Conservation (phyloP, 2,329 filamentous ascomycete species). For the Stagonosporopsis rhizophila region DNA sequence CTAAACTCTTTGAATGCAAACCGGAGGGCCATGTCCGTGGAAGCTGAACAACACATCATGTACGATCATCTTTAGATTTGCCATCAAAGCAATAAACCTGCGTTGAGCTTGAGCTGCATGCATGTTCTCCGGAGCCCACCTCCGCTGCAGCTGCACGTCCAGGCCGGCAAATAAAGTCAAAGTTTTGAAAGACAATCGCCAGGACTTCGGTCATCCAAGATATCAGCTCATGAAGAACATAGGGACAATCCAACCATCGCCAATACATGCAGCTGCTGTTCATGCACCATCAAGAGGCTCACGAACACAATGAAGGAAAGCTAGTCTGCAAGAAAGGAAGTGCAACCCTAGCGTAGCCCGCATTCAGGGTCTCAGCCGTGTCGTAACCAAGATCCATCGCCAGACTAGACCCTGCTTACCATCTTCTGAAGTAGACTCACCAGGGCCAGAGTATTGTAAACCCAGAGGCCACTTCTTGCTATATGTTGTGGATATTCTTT, state of each 20-base stretch:
- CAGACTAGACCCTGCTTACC: conserved; percentile 6
- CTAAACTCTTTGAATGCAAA: conserved; percentile 4
- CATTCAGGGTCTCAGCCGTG: conserved; percentile 8
- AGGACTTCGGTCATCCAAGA: neutral
- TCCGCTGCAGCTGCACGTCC: conserved; percentile 1
- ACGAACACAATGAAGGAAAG: neutral
- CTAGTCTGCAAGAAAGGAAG: neutral
- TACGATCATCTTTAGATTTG: neutral
- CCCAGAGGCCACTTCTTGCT: neutral
- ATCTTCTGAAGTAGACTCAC: neutral
- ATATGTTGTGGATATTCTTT: neutral
- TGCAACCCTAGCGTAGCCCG: neutral
- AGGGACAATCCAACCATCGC: no score
- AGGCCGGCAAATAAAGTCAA: neutral
- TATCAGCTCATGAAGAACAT: neutral
- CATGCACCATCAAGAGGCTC: neutral
- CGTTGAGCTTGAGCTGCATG: neutral
- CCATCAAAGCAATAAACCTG: neutral
- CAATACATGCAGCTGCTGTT: neutral
- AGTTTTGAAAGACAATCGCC: neutral
- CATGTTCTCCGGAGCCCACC: neutral
- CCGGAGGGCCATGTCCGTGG: neutral
- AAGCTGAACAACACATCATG: neutral
- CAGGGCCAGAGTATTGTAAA: neutral
- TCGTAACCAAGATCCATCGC: conserved; percentile 4